These are phyloP conservation scores for Suillus paluster DNA, from an alignment of 768 basidiomycete genomes.

Conservation along the genomic window DNA sequence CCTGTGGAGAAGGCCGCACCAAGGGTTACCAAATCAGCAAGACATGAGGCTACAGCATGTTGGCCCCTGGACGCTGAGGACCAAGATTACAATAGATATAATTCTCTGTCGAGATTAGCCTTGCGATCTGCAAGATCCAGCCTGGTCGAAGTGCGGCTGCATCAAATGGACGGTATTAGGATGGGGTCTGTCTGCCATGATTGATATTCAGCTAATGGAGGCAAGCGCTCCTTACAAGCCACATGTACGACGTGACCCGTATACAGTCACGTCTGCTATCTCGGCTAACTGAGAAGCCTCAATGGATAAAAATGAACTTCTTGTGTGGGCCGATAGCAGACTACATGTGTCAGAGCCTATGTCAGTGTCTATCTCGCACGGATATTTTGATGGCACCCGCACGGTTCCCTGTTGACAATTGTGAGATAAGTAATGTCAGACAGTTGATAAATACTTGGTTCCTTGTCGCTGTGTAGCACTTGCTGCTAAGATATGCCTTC, in stretches of 20 bases:
- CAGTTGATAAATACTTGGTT: background rate
- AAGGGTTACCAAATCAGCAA: constrained; percentile 16
- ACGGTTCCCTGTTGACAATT: background rate
- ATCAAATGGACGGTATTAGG: background rate
- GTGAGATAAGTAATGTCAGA: constrained; percentile 2
- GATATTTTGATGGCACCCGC: background rate
- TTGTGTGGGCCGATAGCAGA: constrained; percentile 2
- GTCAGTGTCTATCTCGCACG: background rate
- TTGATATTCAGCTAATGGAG: background rate
- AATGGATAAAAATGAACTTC: background rate
- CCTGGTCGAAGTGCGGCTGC: constrained; percentile 13
- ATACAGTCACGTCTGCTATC: background rate
- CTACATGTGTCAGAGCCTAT: background rate
- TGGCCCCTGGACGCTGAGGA: background rate
- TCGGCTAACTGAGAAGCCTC: constrained; percentile 3
- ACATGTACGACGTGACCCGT: background rate
- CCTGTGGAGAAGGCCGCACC: constrained; percentile 13
- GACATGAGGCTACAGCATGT: constrained; percentile 37
- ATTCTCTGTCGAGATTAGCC: constrained; percentile 30
- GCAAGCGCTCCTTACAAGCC: background rate
- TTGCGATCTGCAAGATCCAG: constrained; percentile 21
- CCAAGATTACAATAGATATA: constrained; percentile 3
- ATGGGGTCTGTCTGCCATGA: background rate
- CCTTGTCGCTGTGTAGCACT: background rate
- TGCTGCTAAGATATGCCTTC: background rate